Conservation (phyloP, 129 eudicot species). For the Escallonia rubra region DNA sequence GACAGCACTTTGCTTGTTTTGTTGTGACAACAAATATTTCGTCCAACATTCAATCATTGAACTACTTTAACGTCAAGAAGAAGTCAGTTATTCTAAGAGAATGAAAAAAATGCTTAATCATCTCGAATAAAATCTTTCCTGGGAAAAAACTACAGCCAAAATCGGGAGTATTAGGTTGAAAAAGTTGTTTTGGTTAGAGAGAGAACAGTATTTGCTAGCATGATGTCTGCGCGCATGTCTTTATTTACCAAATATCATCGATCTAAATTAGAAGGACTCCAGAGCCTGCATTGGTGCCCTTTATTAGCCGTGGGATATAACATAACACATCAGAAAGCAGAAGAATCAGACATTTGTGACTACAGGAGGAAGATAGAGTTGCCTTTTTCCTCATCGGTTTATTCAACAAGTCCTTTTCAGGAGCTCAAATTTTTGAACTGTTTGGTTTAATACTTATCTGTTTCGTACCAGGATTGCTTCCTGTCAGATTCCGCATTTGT, state of each 20-base stretch:
- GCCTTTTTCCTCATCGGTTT: slow-evolving; percentile 5
- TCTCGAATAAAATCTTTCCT: no score
- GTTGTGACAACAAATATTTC: slow-evolving; percentile 23
- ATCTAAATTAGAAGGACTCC: background rate
- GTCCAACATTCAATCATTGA: slow-evolving; percentile 24
- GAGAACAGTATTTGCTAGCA: background rate
- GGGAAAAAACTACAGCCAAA: background rate
- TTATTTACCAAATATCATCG: background rate
- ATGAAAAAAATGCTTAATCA: background rate
- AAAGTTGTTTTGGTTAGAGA: background rate
- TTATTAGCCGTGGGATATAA: background rate
- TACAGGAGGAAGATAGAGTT: slow-evolving; percentile 1
- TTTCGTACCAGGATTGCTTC: background rate
- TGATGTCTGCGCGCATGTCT: background rate
- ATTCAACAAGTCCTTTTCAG: slow-evolving; percentile 4
- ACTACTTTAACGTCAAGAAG: slow-evolving; percentile 24
- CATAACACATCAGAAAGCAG: background rate
- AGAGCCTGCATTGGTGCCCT: background rate
- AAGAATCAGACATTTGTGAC: background rate
- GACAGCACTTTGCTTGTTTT: slow-evolving; percentile 17
- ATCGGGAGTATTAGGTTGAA: background rate
- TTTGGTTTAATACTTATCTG: background rate
- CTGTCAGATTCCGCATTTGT: slow-evolving; percentile 5
- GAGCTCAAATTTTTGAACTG: background rate
- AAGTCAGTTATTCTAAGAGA: slow-evolving; percentile 15